These are phyloP conservation scores for Setaria italica DNA, from an alignment of 202 grass and related monocot genomes.

Conservation along the genomic window DNA sequence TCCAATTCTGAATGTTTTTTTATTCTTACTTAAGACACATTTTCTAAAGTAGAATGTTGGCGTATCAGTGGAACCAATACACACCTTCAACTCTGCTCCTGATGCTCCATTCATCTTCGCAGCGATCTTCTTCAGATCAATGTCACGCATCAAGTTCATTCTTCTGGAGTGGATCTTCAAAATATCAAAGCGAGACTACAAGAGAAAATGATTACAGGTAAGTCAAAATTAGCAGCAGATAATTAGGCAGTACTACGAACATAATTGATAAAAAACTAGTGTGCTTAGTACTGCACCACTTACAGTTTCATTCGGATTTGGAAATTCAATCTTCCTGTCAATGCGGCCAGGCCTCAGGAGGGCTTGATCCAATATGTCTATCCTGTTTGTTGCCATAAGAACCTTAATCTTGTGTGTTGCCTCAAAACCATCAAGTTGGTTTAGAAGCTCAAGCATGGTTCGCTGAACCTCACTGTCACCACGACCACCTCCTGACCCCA, in stretches of 20 bases:
- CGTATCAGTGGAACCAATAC: neutral
- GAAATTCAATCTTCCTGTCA: slow-evolving; percentile 90
- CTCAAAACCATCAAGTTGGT: slow-evolving; percentile 99
- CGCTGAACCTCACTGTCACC: slow-evolving; percentile 97
- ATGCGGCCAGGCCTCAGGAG: slow-evolving; percentile 84
- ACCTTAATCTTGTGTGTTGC: slow-evolving; percentile 97
- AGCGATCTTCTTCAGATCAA: slow-evolving; percentile 80
- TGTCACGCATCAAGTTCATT: slow-evolving; percentile 83
- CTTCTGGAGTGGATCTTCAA: slow-evolving; percentile 89
- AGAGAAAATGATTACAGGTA: neutral
- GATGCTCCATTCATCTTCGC: slow-evolving; percentile 75
- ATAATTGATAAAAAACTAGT: neutral
- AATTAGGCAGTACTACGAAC: neutral
- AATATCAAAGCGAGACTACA: slow-evolving; percentile 74
- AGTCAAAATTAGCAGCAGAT: neutral
- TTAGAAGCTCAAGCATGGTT: slow-evolving; percentile 99
- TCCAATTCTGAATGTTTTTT: neutral
- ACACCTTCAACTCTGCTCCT: slow-evolving; percentile 84
- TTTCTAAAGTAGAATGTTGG: neutral
- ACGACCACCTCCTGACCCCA: slow-evolving; percentile 80
- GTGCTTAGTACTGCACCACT: slow-evolving; percentile 26
- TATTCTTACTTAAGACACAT: neutral
- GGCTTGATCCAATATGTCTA: slow-evolving; percentile 83
- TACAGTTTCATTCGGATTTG: slow-evolving; percentile 79
- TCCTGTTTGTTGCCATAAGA: slow-evolving; percentile 83